A percentile compares a stretch with the other conserved stretches of the same genome.
phyloP scores from a whole-genome alignment of 164 flowering plant genomes.

The Piper longum region DNA sequence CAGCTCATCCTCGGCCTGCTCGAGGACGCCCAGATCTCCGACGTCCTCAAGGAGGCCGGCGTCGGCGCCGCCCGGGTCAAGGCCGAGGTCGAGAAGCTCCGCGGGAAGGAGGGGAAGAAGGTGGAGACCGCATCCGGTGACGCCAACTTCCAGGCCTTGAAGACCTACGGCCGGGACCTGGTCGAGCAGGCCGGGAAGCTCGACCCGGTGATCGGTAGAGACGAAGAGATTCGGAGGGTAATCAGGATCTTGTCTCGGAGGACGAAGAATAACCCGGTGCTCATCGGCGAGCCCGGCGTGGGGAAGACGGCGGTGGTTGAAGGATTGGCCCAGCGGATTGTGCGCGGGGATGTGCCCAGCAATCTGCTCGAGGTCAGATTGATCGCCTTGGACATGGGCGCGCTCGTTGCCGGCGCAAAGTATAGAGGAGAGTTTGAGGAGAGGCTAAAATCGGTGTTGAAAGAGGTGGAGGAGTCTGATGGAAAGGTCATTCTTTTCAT shows the following conservation, averaged over 20 bases:
- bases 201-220: conserved; percentile 82
- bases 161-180: conserved; percentile 77
- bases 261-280: conserved; percentile 77
- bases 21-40: conserved; percentile 76
- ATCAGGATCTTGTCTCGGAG: conserved; percentile 62
- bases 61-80: conserved; percentile 39
- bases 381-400: conserved; percentile 78
- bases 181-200: conserved; percentile 80
- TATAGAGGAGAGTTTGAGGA: conserved; percentile 82
- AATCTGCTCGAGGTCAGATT: conserved; percentile 68
- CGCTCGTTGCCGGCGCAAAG: conserved; percentile 66
- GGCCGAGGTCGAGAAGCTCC: conserved; percentile 67
- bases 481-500: conserved; percentile 77
- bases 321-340: conserved; percentile 80
- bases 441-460: conserved; percentile 56
- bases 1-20: conserved; percentile 62
- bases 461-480: conserved; percentile 76
- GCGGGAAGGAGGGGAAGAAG: conserved; percentile 73
- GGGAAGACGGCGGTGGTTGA: conserved; percentile 89
- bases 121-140: conserved; percentile 90
- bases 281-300: conserved; percentile 84
- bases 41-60: conserved; percentile 63
- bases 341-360: conserved; percentile 72
- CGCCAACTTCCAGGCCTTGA: conserved; percentile 62
- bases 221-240: conserved; percentile 77